These are phyloP conservation scores for Lipomyces orientalis DNA, from an alignment of 805 yeast genomes.

Conservation along the genomic window DNA sequence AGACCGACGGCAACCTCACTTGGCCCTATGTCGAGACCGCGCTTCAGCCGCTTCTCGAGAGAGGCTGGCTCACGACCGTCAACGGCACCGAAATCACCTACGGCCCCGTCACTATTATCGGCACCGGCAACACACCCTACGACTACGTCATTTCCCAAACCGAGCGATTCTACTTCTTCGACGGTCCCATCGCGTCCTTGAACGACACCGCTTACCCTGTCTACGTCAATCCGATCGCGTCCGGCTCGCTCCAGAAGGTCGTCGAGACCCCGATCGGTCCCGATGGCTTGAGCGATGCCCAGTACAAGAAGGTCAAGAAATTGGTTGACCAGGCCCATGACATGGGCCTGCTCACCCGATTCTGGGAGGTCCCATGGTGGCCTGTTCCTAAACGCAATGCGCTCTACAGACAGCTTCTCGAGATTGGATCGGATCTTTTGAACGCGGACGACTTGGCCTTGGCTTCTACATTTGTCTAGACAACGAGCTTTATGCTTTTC, in stretches of 20 bases:
- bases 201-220: conserved; percentile 40
- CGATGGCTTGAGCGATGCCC: conserved; percentile 48
- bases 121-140: conserved; percentile 69
- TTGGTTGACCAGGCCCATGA: conserved; percentile 55
- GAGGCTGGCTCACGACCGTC: conserved; percentile 58
- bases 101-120: conserved; percentile 66
- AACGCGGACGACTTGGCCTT: conserved; percentile 65
- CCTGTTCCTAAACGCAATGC: conserved; percentile 54
- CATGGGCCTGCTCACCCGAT: conserved; percentile 59
- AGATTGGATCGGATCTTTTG: conserved; percentile 60
- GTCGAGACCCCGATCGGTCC: conserved; percentile 40
- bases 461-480: conserved; percentile 43
- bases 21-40: conserved; percentile 54
- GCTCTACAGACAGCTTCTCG: conserved; percentile 57
- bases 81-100: conserved; percentile 44
- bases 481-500: background rate
- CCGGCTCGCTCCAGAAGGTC: conserved; percentile 41
- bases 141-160: conserved; percentile 44
- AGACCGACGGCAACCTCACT: conserved; percentile 54
- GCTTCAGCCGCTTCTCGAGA: conserved; percentile 55
- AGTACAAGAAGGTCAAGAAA: conserved; percentile 43
- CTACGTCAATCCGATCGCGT: conserved; percentile 48
- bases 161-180: conserved; percentile 54
- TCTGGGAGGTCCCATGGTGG: conserved; percentile 79
- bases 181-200: conserved; percentile 54